Base-by-base conservation (phyloP, 768 basidiomycete species). In the Gautieria morchelliformis region DNA sequence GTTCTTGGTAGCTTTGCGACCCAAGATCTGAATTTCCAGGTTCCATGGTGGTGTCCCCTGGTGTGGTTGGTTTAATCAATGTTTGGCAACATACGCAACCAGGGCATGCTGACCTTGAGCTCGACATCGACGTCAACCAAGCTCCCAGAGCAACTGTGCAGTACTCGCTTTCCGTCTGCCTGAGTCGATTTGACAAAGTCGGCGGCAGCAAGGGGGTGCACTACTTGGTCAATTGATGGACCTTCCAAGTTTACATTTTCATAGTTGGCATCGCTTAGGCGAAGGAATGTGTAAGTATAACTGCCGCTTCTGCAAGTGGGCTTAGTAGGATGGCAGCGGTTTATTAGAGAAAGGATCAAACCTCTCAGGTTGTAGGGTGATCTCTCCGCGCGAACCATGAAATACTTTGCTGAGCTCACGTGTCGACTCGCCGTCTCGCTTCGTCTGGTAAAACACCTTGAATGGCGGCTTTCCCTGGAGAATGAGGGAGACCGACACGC, bases 21-120 rank as follows among this genome's bases (percentile, higher is more conserved):
- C 87, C 40, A 89, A 85, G 12, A 92, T 73, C 63, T 92, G 87
- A 22, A 94, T 72, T 48, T 89, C 87, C 30, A 98, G 66, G 63
- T 81, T 89, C 88, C 94, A 95, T 1, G 96, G 95, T 4, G 89
- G 82, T 4, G 84, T 88, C 50, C 96, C 96, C 87, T 93, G 52
- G 35, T 39, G 22, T 4, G n/a, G 30, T 22, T 11, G 32, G 35
- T n/a, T 10, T 8, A 11, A 56, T 42, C 8, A 55, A 33, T 8
- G 1, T 19, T 8, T 46, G n/a, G 35, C 35, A 35, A 19, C n/a
- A 51, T 19, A 49, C 46, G 14, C 20, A 48, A 52, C 24, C 42
- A 32, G 58, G 50, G 12, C 41, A 56, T 60, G 68, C 77, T 61
- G 60, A 93, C 92, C 67, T 80, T 78, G 49, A 97, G 80, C 46